Conservation (phyloP, 1,139 yeast genomes). For the Kodamaea suecica region DNA sequence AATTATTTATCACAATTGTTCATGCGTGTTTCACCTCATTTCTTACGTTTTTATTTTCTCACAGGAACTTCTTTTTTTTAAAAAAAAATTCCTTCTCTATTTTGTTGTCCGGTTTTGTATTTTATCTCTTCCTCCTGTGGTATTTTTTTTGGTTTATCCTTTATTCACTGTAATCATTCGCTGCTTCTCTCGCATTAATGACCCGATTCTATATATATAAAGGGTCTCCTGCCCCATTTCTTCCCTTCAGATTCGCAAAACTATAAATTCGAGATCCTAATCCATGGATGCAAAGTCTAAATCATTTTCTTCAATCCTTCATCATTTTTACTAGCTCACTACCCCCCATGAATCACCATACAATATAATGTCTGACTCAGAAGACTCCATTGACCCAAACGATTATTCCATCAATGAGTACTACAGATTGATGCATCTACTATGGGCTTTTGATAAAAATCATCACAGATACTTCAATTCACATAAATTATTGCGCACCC, state of each 20-base stretch:
- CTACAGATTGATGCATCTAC: conserved; percentile 19
- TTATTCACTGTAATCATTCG: conserved; percentile 1
- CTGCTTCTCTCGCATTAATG: conserved; percentile 3
- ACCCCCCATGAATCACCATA: too few relatives aligned
- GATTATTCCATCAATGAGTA: conserved; percentile 24
- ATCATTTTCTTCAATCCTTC: too few relatives aligned
- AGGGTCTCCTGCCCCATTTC: conserved; percentile 2
- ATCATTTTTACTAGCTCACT: too few relatives aligned
- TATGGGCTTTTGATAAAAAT: conserved; percentile 17
- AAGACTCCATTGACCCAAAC: conserved; percentile 13
- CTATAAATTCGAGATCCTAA: too few relatives aligned
- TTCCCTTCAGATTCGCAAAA: too few relatives aligned
- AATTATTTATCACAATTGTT: too few relatives aligned
- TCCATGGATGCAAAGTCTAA: too few relatives aligned
- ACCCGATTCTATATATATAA: neutral
- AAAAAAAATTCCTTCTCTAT: neutral
- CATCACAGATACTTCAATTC: conserved; percentile 17
- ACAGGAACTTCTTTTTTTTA: neutral
- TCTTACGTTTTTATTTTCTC: too few relatives aligned
- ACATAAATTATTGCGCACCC: conserved; percentile 26
- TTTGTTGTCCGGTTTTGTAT: neutral
- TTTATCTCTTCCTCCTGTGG: neutral
- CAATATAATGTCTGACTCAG: conserved; percentile 19
- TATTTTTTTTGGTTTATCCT: neutral
- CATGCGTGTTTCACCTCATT: too few relatives aligned